These are phyloP conservation scores for Zizania palustris DNA, from an alignment of 202 grass and related monocot species.

Conservation along the genomic window DNA sequence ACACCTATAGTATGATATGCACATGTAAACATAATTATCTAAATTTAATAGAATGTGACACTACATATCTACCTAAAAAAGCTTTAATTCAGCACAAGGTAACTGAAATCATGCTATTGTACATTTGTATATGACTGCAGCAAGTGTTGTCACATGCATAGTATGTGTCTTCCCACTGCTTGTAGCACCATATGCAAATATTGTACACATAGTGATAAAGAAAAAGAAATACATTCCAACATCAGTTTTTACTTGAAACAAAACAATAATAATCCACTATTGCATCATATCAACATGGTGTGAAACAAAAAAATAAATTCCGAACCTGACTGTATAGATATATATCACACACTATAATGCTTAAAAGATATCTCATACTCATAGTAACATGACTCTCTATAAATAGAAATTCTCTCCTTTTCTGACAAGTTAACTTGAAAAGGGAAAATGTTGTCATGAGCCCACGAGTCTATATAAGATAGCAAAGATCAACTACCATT, in stretches of 20 bases:
- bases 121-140: too few relatives aligned
- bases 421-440: not conserved
- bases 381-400: not conserved
- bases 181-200: slow-evolving; percentile 99
- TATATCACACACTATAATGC: slow-evolving; percentile 1
- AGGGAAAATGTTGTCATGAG: not conserved
- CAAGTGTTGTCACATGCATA: slow-evolving; percentile 87
- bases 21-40: too few relatives aligned
- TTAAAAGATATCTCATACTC: not conserved
- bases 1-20: too few relatives aligned
- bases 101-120: too few relatives aligned
- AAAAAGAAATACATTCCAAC: slow-evolving; percentile 1
- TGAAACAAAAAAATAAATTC: not conserved
- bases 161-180: slow-evolving; percentile 99
- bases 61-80: too few relatives aligned
- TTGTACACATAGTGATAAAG: slow-evolving; percentile 66
- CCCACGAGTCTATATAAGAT: not conserved
- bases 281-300: slow-evolving; percentile 21
- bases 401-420: slow-evolving; percentile 21
- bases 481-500: slow-evolving; percentile 71
- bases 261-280: slow-evolving; percentile 2
- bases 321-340: not conserved
- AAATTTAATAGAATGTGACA: too few relatives aligned
- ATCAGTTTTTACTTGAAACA: slow-evolving; percentile 21
- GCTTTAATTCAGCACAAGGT: too few relatives aligned